Evolutionary conservation across 768 basidiomycete species (phyloP), one percentile per base, ranked within the genome.

Genomic region (Bullera alba): DNA sequence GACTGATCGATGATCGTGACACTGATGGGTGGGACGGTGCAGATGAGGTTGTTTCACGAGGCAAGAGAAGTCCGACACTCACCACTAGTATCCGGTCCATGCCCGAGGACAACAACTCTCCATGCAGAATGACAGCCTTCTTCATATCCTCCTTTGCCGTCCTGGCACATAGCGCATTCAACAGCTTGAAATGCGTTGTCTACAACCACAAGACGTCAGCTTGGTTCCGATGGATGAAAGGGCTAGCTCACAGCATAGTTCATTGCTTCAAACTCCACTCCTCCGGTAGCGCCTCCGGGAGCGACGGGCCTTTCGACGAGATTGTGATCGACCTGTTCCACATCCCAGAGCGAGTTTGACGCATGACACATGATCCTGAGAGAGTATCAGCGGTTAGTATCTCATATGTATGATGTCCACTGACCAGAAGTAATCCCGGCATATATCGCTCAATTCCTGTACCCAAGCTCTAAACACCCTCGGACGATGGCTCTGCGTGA

Each of bases 181-280:
- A 72, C 39, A 97, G 79, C 58, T 80, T 85, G 57, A 99, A 77
- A 72, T 97, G 93, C 2, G 79, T 83, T 1, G 89, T 90, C 92
- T 97, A 57, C 4, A 28, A 21, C 15, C n/a, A n/a, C n/a, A n/a
- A n/a, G n/a, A n/a, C 19, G 36, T 23, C 39, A 54, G 30, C 41
- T 3, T 17, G n/a, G 8, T 16, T 23, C 23, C 27, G 21, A 15
- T 15, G 38, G n/a, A 34, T 26, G 43, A 46, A 23, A n/a, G 3
- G 4, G 7, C 14, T 5, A 4, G 76, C 87, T 58, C 62, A 97
- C 93, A 63, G 92, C 82, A 72, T 96, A 97, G 15, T 80, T 79
- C 83, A 96, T 93, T 3, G 93, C 93, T 74, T 99, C 95, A 66
- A 84, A 92, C 67, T 99, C 95, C 12, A 99, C 95, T 4, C 95